Percentiles rank a stretch among this genome's conserved stretches.
Conservation (phyloP, 2,329 filamentous ascomycete species). For the Diaporthe citrichinensis region DNA sequence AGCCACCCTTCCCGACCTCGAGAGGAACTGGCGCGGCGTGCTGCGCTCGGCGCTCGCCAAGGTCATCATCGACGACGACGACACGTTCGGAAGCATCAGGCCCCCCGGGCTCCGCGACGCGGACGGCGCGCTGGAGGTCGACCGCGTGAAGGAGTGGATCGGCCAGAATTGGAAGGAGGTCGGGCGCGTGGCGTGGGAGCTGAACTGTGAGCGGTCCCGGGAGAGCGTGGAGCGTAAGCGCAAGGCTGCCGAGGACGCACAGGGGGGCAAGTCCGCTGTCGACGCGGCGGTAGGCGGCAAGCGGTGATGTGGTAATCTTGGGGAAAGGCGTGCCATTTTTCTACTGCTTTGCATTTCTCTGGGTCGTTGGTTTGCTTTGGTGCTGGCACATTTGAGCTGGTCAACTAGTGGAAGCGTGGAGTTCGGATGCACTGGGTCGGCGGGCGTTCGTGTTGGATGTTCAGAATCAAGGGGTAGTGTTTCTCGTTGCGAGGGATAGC, state of each 20-base stretch:
- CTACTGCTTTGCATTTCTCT: background rate
- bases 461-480: background rate
- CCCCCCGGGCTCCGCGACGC: conserved; percentile 48
- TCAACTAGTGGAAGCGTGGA: background rate
- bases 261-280: background rate
- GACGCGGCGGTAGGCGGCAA: background rate
- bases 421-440: background rate
- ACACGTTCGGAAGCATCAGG: conserved; percentile 52
- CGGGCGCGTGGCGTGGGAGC: conserved; percentile 43
- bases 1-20: conserved; percentile 25
- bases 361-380: background rate
- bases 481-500: background rate
- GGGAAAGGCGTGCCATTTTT: background rate
- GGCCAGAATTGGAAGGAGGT: conserved; percentile 54
- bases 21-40: conserved; percentile 51
- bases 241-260: background rate
- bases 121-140: conserved; percentile 60
- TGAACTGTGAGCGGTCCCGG: conserved; percentile 39
- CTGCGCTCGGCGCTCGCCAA: conserved; percentile 61
- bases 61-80: conserved; percentile 63
- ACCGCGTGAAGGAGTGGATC: conserved; percentile 60
- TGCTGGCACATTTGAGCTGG: background rate
- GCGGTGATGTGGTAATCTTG: background rate
- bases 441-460: background rate
- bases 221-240: conserved; percentile 35